phyloP scores from a whole-genome alignment of 768 basidiomycete species.

The Lactarius akahatsu region DNA sequence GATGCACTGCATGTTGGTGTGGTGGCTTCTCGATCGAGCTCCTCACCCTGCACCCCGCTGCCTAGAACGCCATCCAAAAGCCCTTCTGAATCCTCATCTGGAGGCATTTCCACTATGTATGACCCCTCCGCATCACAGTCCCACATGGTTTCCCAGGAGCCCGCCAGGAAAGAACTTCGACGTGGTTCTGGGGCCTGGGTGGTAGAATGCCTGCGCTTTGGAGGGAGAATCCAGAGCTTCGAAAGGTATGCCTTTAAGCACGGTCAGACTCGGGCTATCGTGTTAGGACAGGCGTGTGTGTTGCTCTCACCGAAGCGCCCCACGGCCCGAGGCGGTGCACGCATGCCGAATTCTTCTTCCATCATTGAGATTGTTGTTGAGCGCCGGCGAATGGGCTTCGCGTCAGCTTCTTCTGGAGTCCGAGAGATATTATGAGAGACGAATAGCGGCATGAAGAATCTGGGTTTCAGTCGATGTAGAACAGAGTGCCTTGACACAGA shows the following conservation, averaged over 20 bases:
- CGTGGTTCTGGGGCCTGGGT: conserved; percentile 15
- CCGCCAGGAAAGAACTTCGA: conserved; percentile 1
- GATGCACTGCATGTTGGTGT: conserved; percentile 1
- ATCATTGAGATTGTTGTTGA: conserved; percentile 21
- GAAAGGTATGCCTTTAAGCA: conserved; percentile 8
- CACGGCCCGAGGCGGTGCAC: not conserved
- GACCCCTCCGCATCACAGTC: conserved; percentile 2
- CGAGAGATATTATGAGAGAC: not conserved
- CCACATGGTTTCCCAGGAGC: conserved; percentile 18
- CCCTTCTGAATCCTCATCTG: not conserved
- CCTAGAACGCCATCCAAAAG: not conserved
- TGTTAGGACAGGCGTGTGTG: not conserved
- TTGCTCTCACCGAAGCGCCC: conserved; percentile 11
- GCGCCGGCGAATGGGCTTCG: not conserved
- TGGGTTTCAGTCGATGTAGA: not conserved
- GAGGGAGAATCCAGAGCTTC: conserved; percentile 7
- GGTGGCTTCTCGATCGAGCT: not conserved
- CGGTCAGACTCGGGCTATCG: not conserved
- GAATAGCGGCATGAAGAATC: not conserved
- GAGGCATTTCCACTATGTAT: not conserved
- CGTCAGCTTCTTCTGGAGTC: not conserved
- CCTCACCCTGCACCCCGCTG: not conserved
- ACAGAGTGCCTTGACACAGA: not conserved
- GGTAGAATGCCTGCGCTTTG: conserved; percentile 10
- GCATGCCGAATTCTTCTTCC: conserved; percentile 21